phyloP scores from a whole-genome alignment of 2,329 filamentous ascomycete genomes.

The Sporothrix sp. region DNA sequence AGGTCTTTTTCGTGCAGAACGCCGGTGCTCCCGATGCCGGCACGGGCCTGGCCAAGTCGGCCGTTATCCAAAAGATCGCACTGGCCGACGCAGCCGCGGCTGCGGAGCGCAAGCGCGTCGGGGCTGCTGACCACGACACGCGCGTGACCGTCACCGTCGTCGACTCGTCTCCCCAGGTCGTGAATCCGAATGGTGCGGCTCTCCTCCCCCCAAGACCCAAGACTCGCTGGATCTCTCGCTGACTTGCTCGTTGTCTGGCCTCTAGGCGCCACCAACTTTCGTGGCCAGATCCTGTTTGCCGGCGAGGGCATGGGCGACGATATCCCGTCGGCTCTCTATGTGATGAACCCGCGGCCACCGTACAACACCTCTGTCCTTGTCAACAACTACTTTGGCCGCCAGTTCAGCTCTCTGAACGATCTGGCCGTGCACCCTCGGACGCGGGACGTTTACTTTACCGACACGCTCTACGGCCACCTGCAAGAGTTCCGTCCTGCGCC shows the following conservation, averaged over 20 bases:
- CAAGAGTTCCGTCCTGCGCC: conserved; percentile 48
- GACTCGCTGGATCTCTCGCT: too few relatives aligned
- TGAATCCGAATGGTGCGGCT: conserved; percentile 46
- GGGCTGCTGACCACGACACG: neutral
- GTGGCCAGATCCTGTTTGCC: conserved; percentile 38
- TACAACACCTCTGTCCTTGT: conserved; percentile 45
- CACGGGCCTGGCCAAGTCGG: conserved; percentile 41
- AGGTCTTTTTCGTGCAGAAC: conserved; percentile 46
- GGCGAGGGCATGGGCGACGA: conserved; percentile 40
- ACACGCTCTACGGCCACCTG: conserved; percentile 48
- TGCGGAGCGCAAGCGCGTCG: conserved; percentile 15
- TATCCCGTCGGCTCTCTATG: conserved; percentile 30
- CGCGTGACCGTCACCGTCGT: conserved; percentile 35
- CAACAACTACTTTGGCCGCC: conserved; percentile 49
- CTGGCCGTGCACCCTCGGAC: conserved; percentile 42
- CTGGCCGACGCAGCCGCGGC: conserved; percentile 32
- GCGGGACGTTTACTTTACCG: conserved; percentile 55
- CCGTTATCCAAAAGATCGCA: conserved; percentile 41
- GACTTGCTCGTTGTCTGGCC: neutral
- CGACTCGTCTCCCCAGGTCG: conserved; percentile 31
- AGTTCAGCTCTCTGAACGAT: conserved; percentile 53
- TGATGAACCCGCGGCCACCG: conserved; percentile 36
- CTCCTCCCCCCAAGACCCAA: too few relatives aligned
- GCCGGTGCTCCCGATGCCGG: conserved; percentile 37
- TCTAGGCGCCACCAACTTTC: conserved; percentile 41